phyloP scores from a whole-genome alignment of 2,329 filamentous ascomycete genomes.

The Penicillium rolfsii region DNA sequence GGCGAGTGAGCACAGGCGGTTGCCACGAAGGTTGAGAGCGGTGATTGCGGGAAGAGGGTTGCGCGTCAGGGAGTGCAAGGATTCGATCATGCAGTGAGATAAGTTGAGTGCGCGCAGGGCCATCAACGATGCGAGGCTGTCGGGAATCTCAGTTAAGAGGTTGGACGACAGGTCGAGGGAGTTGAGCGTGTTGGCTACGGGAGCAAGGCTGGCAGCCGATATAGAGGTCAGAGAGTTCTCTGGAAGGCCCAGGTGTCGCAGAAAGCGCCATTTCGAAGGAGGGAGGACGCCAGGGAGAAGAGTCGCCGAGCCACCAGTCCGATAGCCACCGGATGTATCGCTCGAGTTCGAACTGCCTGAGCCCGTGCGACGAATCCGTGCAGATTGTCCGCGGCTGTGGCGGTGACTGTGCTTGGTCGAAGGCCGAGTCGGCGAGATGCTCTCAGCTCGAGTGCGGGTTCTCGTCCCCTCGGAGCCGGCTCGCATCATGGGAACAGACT shows the following conservation, averaged over 20 bases:
- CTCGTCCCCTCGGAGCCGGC: slow-evolving; percentile 60
- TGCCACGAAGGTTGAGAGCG: slow-evolving; percentile 86
- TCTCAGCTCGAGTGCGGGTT: slow-evolving; percentile 59
- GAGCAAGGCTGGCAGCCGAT: slow-evolving; percentile 72
- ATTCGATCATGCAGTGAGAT: slow-evolving; percentile 97
- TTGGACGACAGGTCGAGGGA: slow-evolving; percentile 93
- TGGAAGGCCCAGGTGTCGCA: slow-evolving; percentile 86
- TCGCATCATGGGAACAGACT: slow-evolving; percentile 53
- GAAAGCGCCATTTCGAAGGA: slow-evolving; percentile 88
- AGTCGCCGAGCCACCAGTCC: slow-evolving; percentile 74
- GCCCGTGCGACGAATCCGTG: slow-evolving; percentile 81
- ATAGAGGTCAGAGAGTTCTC: slow-evolving; percentile 89
- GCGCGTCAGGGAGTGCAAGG: slow-evolving; percentile 80
- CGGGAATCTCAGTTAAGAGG: slow-evolving; percentile 90
- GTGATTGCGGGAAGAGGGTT: slow-evolving; percentile 89
- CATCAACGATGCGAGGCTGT: slow-evolving; percentile 82
- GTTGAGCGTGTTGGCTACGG: slow-evolving; percentile 83
- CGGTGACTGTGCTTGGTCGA: slow-evolving; percentile 70
- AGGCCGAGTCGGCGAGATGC: slow-evolving; percentile 79
- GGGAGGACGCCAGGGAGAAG: slow-evolving; percentile 74
- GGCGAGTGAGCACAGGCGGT: slow-evolving; percentile 82
- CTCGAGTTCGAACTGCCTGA: slow-evolving; percentile 91
- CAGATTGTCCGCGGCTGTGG: slow-evolving; percentile 66
- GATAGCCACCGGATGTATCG: slow-evolving; percentile 57
- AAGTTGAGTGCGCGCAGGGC: slow-evolving; percentile 90